Evolutionary conservation across 495 filamentous ascomycete species (phyloP).

Genomic region (Podospora pseudoanserina): DNA sequence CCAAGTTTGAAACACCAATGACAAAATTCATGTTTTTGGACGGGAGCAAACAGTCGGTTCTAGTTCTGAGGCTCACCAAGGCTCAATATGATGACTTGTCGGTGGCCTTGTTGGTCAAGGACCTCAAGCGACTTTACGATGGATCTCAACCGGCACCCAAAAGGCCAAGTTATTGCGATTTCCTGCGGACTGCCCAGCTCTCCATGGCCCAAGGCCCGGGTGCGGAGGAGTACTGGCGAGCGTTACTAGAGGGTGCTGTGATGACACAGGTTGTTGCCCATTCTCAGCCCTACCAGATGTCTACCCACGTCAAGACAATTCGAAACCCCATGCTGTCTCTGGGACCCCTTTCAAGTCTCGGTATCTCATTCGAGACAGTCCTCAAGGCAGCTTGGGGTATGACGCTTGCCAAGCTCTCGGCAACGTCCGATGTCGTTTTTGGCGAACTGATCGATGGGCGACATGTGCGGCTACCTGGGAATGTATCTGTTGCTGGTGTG

Average conservation of each 20-base stretch:
- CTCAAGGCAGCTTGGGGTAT: slow-evolving; percentile 49
- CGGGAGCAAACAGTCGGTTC: slow-evolving; percentile 43
- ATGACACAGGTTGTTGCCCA: slow-evolving; percentile 45
- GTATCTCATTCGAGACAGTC: slow-evolving; percentile 40
- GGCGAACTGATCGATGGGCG: slow-evolving; percentile 51
- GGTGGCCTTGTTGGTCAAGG: slow-evolving; percentile 39
- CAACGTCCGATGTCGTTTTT: slow-evolving; percentile 45
- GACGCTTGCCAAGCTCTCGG: slow-evolving; percentile 44
- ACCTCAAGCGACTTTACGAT: slow-evolving; percentile 43
- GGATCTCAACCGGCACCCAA: slow-evolving; percentile 30
- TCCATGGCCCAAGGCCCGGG: slow-evolving; percentile 29
- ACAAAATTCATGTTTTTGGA: slow-evolving; percentile 49
- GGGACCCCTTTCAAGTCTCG: slow-evolving; percentile 33
- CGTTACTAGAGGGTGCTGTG: slow-evolving; percentile 38
- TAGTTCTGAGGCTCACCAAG: slow-evolving; percentile 43
- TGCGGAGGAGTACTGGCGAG: slow-evolving; percentile 42
- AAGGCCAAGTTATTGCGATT: slow-evolving; percentile 43
- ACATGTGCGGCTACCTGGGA: slow-evolving; percentile 34
- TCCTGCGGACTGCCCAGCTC: slow-evolving; percentile 35
- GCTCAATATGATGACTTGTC: slow-evolving; percentile 48
- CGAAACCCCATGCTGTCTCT: slow-evolving; percentile 34
- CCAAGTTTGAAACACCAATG: slow-evolving; percentile 40
- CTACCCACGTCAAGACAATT: slow-evolving; percentile 34
- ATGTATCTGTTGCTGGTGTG: slow-evolving; percentile 38
- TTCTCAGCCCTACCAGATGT: slow-evolving; percentile 34